These are phyloP conservation scores for Apiospora phragmitis DNA, from an alignment of 2,329 filamentous ascomycete species.

Conservation along the genomic window DNA sequence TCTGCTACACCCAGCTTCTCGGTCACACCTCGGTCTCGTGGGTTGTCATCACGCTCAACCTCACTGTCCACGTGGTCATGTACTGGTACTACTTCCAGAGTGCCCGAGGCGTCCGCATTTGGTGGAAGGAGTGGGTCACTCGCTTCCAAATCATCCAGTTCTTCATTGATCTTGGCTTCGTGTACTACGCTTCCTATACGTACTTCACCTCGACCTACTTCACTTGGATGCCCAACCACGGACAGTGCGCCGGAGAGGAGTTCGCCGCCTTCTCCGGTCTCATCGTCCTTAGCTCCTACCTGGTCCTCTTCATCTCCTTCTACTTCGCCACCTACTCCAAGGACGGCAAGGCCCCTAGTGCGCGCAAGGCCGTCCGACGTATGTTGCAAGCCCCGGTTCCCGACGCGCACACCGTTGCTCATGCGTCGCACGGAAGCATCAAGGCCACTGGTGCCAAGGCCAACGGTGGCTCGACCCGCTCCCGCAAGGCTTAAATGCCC, in stretches of 20 bases:
- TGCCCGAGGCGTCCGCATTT: slow-evolving; percentile 90
- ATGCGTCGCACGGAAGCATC: slow-evolving; percentile 58
- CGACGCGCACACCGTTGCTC: slow-evolving; percentile 76
- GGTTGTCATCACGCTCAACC: slow-evolving; percentile 90
- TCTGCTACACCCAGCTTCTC: slow-evolving; percentile 97
- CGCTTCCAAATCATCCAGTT: slow-evolving; percentile 97
- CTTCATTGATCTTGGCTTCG: slow-evolving; percentile 94
- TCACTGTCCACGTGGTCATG: slow-evolving; percentile 96
- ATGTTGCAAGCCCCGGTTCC: slow-evolving; percentile 71
- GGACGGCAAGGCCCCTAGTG: slow-evolving; percentile 74
- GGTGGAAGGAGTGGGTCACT: slow-evolving; percentile 99
- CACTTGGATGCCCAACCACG: slow-evolving; percentile 77
- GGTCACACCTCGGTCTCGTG: slow-evolving; percentile 92
- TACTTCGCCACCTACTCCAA: slow-evolving; percentile 97
- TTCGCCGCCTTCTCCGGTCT: slow-evolving; percentile 94
- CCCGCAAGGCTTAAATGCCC: slow-evolving; percentile 64
- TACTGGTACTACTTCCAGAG: slow-evolving; percentile 99
- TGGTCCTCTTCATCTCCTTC: slow-evolving; percentile 98
- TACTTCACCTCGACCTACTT: slow-evolving; percentile 96
- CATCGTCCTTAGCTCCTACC: slow-evolving; percentile 88
- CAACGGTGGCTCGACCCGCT: slow-evolving; percentile 64
- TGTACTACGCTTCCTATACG: slow-evolving; percentile 99
- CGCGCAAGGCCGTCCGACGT: slow-evolving; percentile 73
- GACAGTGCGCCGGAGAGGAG: slow-evolving; percentile 91
- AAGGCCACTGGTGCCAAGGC: slow-evolving; percentile 56